A percentile compares a stretch with the other conserved stretches of the same genome.
These are phyloP conservation scores for Leptoxyphium fumago DNA, from an alignment of 2,329 filamentous ascomycete genomes.

Conservation along the genomic window DNA sequence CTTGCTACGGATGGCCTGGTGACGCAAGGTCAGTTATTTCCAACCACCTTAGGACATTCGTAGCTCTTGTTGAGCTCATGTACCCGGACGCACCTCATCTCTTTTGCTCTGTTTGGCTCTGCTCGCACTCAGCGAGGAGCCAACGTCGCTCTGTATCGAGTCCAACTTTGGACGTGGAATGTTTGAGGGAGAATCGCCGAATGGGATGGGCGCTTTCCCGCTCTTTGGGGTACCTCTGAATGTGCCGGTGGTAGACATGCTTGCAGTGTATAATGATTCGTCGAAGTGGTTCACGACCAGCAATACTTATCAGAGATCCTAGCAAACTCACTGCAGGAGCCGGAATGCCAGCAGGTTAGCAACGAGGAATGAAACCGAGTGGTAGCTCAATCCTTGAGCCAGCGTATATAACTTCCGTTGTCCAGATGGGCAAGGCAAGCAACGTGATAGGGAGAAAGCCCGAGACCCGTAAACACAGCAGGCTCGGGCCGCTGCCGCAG, in stretches of 20 bases:
- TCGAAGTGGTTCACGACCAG: too few species aligned
- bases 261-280: constrained; percentile 7
- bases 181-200: constrained; percentile 45
- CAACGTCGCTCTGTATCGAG: constrained; percentile 37
- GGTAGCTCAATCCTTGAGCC: too few species aligned
- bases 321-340: background rate
- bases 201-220: constrained; percentile 20
- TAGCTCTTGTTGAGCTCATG: too few species aligned
- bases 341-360: too few species aligned
- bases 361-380: too few species aligned
- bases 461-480: background rate
- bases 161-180: constrained; percentile 64
- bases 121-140: constrained; percentile 74
- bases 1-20: constrained; percentile 85
- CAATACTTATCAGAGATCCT: constrained; percentile 2
- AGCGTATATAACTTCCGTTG: too few species aligned
- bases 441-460: background rate
- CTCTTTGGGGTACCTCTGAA: constrained; percentile 57
- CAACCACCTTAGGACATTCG: too few species aligned
- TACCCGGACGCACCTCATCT: constrained; percentile 61
- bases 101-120: constrained; percentile 92
- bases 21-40: constrained; percentile 2
- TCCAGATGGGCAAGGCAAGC: too few species aligned
- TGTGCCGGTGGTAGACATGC: constrained; percentile 48
- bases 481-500: background rate